Evolutionary conservation across 345 rosid genomes (phyloP).

Genomic region (Salix suchowensis): DNA sequence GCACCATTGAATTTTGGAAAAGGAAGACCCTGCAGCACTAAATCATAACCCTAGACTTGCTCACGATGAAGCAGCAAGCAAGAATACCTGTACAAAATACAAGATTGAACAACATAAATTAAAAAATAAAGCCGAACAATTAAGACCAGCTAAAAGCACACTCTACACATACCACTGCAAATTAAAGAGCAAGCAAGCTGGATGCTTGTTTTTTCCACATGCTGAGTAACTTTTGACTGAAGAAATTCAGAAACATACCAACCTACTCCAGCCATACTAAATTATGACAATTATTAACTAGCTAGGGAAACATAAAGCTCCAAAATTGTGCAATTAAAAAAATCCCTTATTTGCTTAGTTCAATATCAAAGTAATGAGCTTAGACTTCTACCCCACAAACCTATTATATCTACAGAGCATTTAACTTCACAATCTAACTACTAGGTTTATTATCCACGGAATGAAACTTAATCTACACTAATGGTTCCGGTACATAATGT

Average conservation of each 20-base stretch:
- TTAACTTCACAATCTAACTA: neutral
- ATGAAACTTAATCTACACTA: neutral
- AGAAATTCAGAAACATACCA: neutral
- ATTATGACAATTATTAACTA: neutral
- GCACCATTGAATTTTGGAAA: slow-evolving; percentile 47
- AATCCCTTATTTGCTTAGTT: neutral
- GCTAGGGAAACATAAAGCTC: neutral
- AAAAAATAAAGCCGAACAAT: neutral
- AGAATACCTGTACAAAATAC: slow-evolving; percentile 20
- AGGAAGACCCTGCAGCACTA: slow-evolving; percentile 23
- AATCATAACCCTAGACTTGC: slow-evolving; percentile 8
- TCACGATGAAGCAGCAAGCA: slow-evolving; percentile 10
- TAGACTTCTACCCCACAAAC: neutral
- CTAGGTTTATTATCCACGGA: neutral
- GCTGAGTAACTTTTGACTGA: neutral
- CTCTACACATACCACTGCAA: neutral
- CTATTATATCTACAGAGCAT: neutral
- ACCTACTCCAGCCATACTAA: neutral
- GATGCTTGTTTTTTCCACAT: neutral
- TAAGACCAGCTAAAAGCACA: neutral
- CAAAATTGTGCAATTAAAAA: neutral
- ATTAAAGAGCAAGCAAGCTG: neutral
- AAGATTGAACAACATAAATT: neutral
- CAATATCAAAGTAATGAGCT: neutral
- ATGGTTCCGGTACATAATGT: neutral